These are phyloP conservation scores for Fragaria vesca DNA, from an alignment of 306 rosid genomes.

Conservation along the genomic window DNA sequence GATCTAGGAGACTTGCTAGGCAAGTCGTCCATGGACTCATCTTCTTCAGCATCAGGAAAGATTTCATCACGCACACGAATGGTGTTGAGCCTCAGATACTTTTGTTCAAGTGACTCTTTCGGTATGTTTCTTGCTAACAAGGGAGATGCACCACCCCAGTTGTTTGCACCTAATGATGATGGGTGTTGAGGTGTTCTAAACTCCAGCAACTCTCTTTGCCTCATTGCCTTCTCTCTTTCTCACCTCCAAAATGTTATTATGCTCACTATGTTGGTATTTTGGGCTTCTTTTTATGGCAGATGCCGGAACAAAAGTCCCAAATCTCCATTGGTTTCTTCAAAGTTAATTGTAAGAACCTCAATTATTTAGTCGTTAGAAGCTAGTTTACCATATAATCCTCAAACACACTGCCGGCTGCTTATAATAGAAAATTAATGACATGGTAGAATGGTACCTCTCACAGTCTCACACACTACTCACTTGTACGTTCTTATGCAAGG, in stretches of 20 bases:
- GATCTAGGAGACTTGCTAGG: slow-evolving; percentile 9
- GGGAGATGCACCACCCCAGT: slow-evolving; percentile 90
- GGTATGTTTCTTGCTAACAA: slow-evolving; percentile 71
- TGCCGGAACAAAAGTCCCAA: slow-evolving; percentile 26
- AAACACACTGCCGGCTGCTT: not conserved
- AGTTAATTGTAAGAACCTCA: not conserved
- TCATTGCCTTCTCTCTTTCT: slow-evolving; percentile 22
- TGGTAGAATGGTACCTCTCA: not conserved
- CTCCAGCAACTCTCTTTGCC: slow-evolving; percentile 31
- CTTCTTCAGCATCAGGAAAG: slow-evolving; percentile 24
- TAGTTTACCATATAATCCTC: slow-evolving; percentile 1
- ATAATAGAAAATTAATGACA: not conserved
- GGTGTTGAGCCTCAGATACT: slow-evolving; percentile 48
- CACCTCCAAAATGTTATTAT: slow-evolving; percentile 9
- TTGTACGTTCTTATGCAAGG: not conserved
- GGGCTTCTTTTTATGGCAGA: slow-evolving; percentile 13
- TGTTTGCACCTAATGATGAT: slow-evolving; percentile 48
- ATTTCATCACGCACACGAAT: slow-evolving; percentile 43
- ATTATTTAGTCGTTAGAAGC: not conserved
- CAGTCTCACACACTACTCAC: not conserved
- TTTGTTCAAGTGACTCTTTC: slow-evolving; percentile 60
- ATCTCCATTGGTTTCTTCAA: slow-evolving; percentile 33
- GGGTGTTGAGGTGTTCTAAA: slow-evolving; percentile 85
- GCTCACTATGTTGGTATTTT: not conserved
- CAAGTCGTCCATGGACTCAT: not conserved